These are phyloP conservation scores for Actinomucor elegans DNA, from an alignment of 371 early-diverging fungal genomes.

Conservation along the genomic window DNA sequence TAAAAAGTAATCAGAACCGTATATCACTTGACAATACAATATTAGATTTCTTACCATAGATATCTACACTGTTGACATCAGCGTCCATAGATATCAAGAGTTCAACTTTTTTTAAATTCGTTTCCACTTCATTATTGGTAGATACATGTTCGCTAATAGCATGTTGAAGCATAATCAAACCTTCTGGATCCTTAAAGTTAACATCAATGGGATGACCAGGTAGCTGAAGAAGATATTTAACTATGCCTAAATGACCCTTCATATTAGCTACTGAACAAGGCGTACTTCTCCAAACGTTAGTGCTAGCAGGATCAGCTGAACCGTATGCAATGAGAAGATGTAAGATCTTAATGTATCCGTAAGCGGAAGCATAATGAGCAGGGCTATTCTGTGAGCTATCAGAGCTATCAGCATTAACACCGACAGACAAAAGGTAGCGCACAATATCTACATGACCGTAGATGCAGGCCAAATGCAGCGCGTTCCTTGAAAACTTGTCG, in stretches of 20 bases:
- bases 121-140: constrained; percentile 34
- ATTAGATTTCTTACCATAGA: constrained; percentile 27
- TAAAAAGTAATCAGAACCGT: not conserved
- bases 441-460: constrained; percentile 49
- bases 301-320: constrained; percentile 39
- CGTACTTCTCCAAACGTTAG: constrained; percentile 58
- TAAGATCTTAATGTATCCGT: constrained; percentile 46
- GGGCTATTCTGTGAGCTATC: constrained; percentile 57
- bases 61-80: constrained; percentile 35
- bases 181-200: constrained; percentile 52
- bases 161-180: constrained; percentile 51
- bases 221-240: constrained; percentile 43
- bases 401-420: constrained; percentile 44
- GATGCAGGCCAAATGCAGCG: constrained; percentile 54
- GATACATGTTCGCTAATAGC: constrained; percentile 22
- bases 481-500: constrained; percentile 50
- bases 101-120: constrained; percentile 28
- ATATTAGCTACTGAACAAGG: constrained; percentile 59
- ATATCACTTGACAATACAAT: not conserved
- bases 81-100: constrained; percentile 45
- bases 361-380: constrained; percentile 60
- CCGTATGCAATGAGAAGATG: constrained; percentile 48
- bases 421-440: constrained; percentile 38
- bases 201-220: constrained; percentile 35
- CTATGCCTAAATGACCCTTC: constrained; percentile 57